Conservation (phyloP, 2,329 filamentous ascomycete species). For the Colletotrichum sp. region DNA sequence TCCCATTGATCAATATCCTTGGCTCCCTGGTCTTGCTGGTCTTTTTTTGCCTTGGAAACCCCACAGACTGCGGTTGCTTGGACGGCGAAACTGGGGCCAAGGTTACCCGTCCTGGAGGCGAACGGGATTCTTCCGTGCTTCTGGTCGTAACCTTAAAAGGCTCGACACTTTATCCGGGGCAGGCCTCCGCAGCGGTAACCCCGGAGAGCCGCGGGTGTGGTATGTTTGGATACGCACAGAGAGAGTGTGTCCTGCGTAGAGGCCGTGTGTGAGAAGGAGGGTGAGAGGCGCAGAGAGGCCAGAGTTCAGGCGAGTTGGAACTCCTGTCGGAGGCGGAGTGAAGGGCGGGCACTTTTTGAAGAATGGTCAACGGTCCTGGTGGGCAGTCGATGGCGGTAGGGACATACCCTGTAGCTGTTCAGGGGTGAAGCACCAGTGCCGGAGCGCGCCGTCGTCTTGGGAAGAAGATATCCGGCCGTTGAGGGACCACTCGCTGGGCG, state of each 20-base stretch:
- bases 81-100: neutral
- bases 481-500: neutral
- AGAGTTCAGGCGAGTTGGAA: neutral
- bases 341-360: neutral
- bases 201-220: neutral
- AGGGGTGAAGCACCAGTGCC: neutral
- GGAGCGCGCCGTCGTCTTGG: neutral
- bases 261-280: neutral
- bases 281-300: neutral
- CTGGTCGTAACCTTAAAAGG: neutral
- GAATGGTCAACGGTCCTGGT: neutral
- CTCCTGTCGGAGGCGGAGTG: neutral
- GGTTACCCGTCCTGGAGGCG: constrained; percentile 5
- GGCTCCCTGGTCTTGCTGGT: neutral
- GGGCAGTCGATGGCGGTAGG: neutral
- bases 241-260: neutral
- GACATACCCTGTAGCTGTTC: neutral
- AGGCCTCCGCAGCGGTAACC: neutral
- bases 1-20: neutral
- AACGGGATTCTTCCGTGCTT: constrained; percentile 9
- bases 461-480: neutral
- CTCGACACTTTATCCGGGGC: neutral
- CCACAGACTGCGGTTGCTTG: constrained; percentile 2
- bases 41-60: neutral
- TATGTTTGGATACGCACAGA: neutral